phyloP scores from a whole-genome alignment of 441 rosid species.

The Populus hybrid region DNA sequence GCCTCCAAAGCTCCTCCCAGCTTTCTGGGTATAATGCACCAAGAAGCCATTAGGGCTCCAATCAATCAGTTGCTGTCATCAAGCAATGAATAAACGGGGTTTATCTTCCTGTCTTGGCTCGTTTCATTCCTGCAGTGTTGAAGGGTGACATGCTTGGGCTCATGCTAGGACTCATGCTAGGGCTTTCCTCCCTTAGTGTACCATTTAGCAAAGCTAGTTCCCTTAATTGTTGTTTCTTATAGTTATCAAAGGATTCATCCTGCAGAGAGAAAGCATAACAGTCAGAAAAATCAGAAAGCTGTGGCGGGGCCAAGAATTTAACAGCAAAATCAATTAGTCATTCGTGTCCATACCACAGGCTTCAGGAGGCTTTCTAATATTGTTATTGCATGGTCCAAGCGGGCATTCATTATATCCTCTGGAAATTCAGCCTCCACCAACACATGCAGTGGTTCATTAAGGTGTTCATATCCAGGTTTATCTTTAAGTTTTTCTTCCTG shows the following conservation, averaged over 20 bases:
- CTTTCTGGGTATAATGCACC: constrained; percentile 3
- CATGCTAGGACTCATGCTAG: too few relatives aligned
- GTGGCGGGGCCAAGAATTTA: too few relatives aligned
- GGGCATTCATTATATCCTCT: constrained; percentile 68
- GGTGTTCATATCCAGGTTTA: constrained; percentile 96
- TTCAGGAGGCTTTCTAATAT: constrained; percentile 76
- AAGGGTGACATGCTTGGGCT: constrained; percentile 94
- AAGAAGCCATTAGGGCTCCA: constrained; percentile 12
- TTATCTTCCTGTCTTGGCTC: constrained; percentile 87
- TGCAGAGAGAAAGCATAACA: too few relatives aligned
- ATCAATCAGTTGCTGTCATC: constrained; percentile 25
- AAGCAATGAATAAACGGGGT: constrained; percentile 6
- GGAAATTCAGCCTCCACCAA: constrained; percentile 93
- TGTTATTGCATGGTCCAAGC: constrained; percentile 68
- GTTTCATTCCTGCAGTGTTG: constrained; percentile 69
- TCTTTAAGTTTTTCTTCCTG: constrained; percentile 93
- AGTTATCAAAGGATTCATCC: too few relatives aligned
- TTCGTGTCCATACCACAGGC: too few relatives aligned
- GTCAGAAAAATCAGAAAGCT: too few relatives aligned
- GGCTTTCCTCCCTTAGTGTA: too few relatives aligned
- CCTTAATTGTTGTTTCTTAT: too few relatives aligned
- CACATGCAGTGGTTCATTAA: constrained; percentile 79
- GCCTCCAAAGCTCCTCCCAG: not conserved
- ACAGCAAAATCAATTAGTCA: too few relatives aligned
- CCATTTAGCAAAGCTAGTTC: too few relatives aligned